These are phyloP conservation scores for Euphrasia arctica DNA, from an alignment of 305 asterid genomes.

Conservation along the genomic window DNA sequence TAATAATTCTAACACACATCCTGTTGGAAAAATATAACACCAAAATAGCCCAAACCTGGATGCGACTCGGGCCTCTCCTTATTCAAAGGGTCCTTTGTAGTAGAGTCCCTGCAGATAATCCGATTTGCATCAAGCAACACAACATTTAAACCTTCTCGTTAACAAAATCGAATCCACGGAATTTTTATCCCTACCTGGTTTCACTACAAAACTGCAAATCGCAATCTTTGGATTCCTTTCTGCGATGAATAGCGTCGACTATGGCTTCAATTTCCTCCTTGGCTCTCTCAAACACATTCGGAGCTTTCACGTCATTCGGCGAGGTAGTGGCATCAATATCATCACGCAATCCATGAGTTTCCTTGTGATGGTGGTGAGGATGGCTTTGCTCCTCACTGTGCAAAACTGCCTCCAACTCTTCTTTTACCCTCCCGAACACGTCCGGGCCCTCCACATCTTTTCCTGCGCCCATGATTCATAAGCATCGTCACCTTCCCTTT, in stretches of 20 bases:
- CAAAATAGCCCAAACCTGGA: slow-evolving; percentile 41
- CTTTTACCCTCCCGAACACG: slow-evolving; percentile 45
- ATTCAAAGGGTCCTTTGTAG: slow-evolving; percentile 24
- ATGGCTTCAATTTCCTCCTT: slow-evolving; percentile 82
- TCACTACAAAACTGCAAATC: slow-evolving; percentile 10
- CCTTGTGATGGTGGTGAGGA: slow-evolving; percentile 44
- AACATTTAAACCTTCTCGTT: slow-evolving; percentile 1
- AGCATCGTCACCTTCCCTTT: not conserved
- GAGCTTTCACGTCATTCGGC: slow-evolving; percentile 59
- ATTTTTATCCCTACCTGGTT: slow-evolving; percentile 32
- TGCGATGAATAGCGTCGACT: slow-evolving; percentile 55
- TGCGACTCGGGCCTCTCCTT: slow-evolving; percentile 29
- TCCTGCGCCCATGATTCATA: slow-evolving; percentile 28
- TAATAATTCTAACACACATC: slow-evolving; percentile 3
- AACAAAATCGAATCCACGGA: not conserved
- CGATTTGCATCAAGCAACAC: slow-evolving; percentile 12
- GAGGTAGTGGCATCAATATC: slow-evolving; percentile 56
- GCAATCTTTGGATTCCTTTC: slow-evolving; percentile 36
- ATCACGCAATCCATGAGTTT: slow-evolving; percentile 65
- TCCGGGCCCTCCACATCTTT: slow-evolving; percentile 42
- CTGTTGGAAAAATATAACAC: slow-evolving; percentile 12
- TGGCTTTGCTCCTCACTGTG: slow-evolving; percentile 30
- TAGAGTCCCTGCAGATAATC: slow-evolving; percentile 35
- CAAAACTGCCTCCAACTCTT: slow-evolving; percentile 38
- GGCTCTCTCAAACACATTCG: slow-evolving; percentile 74